Percentiles rank a stretch among this genome's conserved stretches.
Evolutionary conservation across 495 filamentous ascomycete genomes (phyloP).

Genomic region (Xylaria longipes): DNA sequence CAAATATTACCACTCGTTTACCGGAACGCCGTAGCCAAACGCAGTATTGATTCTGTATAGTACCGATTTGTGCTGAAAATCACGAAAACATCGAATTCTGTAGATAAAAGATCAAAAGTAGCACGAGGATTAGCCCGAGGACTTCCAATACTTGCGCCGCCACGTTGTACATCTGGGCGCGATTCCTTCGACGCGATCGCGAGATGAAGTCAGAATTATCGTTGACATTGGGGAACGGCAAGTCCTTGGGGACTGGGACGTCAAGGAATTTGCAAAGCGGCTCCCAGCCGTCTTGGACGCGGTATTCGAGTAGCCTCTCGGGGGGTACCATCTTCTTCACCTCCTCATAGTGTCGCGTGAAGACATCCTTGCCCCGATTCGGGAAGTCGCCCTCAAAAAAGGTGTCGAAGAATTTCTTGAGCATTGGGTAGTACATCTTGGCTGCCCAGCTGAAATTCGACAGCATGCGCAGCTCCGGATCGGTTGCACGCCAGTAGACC

Average conservation of each 20-base stretch:
- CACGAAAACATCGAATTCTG: constrained; percentile 28
- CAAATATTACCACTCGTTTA: neutral
- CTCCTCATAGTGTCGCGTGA: constrained; percentile 36
- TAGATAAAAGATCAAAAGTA: constrained; percentile 36
- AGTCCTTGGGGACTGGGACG: constrained; percentile 60
- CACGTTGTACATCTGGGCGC: constrained; percentile 67
- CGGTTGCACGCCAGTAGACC: constrained; percentile 61
- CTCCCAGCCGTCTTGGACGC: constrained; percentile 69
- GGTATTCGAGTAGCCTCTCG: constrained; percentile 64
- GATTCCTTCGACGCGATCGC: constrained; percentile 64
- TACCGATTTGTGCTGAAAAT: neutral
- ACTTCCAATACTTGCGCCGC: constrained; percentile 55
- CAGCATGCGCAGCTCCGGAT: constrained; percentile 60
- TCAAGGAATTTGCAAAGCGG: constrained; percentile 73
- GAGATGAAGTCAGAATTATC: constrained; percentile 62
- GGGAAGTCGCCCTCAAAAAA: constrained; percentile 40
- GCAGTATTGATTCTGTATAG: neutral
- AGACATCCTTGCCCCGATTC: constrained; percentile 33
- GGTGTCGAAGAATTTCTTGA: constrained; percentile 64
- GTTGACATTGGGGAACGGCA: constrained; percentile 53
- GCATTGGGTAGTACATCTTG: constrained; percentile 65
- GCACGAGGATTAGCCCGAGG: constrained; percentile 16
- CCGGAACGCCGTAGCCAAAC: constrained; percentile 10
- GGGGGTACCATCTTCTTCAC: constrained; percentile 39
- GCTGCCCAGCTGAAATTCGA: constrained; percentile 63